Percentiles rank a stretch among this genome's conserved stretches.
phyloP scores from a whole-genome alignment of 129 eudicot species.

The Cynara cardunculus region DNA sequence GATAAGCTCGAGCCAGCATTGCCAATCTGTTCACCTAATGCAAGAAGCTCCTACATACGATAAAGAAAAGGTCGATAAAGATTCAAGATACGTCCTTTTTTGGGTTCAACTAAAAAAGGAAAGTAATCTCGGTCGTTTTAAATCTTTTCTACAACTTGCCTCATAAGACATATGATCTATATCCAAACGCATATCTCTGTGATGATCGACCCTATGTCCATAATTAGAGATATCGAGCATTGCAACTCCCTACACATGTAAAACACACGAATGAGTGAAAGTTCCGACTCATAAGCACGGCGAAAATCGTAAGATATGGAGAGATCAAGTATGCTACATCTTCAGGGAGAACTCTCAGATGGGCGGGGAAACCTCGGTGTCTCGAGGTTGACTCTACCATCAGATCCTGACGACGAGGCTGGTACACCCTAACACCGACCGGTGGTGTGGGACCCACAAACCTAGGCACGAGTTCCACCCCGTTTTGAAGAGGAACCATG shows the following conservation, averaged over 20 bases:
- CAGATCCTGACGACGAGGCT: constrained; percentile 56
- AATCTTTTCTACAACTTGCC: constrained; percentile 37
- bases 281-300: neutral
- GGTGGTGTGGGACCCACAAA: constrained; percentile 53
- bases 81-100: neutral
- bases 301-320: neutral
- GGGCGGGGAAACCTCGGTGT: constrained; percentile 50
- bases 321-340: constrained; percentile 47
- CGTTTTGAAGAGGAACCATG: constrained; percentile 35
- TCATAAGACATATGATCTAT: constrained; percentile 98
- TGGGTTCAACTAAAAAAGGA: neutral
- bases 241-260: constrained; percentile 53
- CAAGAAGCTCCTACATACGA: constrained; percentile 80
- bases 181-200: constrained; percentile 93
- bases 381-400: constrained; percentile 50
- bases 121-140: neutral
- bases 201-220: constrained; percentile 68
- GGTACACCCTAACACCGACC: constrained; percentile 49
- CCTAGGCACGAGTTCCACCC: constrained; percentile 47
- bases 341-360: constrained; percentile 72
- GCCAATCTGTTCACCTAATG: constrained; percentile 90
- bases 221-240: constrained; percentile 53
- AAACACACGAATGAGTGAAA: neutral
- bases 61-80: neutral
- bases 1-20: constrained; percentile 72